These are phyloP conservation scores for Colletotrichum noveboracense DNA, from an alignment of 2,329 filamentous ascomycete species.

Conservation along the genomic window DNA sequence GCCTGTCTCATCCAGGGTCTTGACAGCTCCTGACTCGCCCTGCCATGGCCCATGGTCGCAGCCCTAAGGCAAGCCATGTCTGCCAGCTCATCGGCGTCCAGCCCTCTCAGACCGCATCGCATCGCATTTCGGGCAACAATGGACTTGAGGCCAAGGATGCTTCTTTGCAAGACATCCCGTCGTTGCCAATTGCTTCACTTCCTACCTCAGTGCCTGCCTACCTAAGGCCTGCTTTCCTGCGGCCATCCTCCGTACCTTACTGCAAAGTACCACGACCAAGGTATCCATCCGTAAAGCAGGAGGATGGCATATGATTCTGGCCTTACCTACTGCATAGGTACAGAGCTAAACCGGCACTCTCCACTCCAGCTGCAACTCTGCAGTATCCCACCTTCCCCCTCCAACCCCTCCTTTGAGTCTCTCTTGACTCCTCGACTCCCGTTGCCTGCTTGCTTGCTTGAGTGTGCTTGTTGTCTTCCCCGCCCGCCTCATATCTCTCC, in stretches of 20 bases:
- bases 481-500: not conserved
- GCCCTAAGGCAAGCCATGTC: slow-evolving; percentile 20
- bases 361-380: slow-evolving; percentile 5
- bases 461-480: not conserved
- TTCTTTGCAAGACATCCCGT: not conserved
- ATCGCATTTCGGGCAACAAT: not conserved
- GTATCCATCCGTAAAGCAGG: not conserved
- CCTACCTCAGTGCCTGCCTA: not conserved
- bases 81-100: slow-evolving; percentile 11
- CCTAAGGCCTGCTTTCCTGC: not conserved
- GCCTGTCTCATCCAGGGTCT: not conserved
- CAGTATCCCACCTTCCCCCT: not conserved
- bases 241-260: not conserved
- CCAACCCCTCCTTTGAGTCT: not conserved
- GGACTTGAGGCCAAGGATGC: not conserved
- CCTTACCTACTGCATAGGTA: not conserved
- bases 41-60: slow-evolving; percentile 1
- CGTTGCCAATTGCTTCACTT: not conserved
- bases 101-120: not conserved
- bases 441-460: not conserved
- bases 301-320: not conserved
- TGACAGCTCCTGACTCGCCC: slow-evolving; percentile 11
- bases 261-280: not conserved
- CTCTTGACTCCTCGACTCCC: not conserved
- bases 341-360: not conserved